Conservation (phyloP, 2,329 filamentous ascomycete genomes). For the Scleromitrula shiraiana region DNA sequence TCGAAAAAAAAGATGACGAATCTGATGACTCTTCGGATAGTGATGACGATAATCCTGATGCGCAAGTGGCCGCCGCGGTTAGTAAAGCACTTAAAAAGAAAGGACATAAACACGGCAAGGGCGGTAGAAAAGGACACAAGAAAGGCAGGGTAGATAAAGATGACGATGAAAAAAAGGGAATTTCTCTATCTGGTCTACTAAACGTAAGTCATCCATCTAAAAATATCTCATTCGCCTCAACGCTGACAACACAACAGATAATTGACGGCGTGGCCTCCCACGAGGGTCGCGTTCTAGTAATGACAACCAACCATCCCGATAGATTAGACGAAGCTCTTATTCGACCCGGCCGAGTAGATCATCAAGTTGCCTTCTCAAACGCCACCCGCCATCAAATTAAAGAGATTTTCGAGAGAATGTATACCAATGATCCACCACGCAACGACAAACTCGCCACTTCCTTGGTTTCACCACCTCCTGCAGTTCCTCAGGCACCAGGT, state of each 20-base stretch:
- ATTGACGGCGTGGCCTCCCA: slow-evolving; percentile 59
- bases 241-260: slow-evolving; percentile 9
- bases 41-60: not conserved
- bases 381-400: slow-evolving; percentile 45
- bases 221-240: not conserved
- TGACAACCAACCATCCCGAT: slow-evolving; percentile 74
- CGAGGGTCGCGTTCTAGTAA: slow-evolving; percentile 71
- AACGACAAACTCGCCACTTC: slow-evolving; percentile 23
- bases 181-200: slow-evolving; percentile 69
- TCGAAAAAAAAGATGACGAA: slow-evolving; percentile 16
- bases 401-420: slow-evolving; percentile 56
- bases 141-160: not conserved
- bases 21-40: slow-evolving; percentile 4
- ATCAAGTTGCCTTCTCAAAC: slow-evolving; percentile 57
- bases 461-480: not conserved
- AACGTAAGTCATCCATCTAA: slow-evolving; percentile 38
- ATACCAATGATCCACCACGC: slow-evolving; percentile 33
- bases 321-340: slow-evolving; percentile 66
- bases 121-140: slow-evolving; percentile 26
- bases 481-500: not conserved
- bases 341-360: slow-evolving; percentile 64
- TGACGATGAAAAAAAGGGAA: slow-evolving; percentile 33
- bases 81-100: slow-evolving; percentile 31
- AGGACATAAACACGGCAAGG: slow-evolving; percentile 36
- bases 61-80: not conserved